Percentiles rank a stretch among this genome's conserved stretches.
phyloP scores from a whole-genome alignment of 192 early-diverging fungal species.

The Coemansia sp. region DNA sequence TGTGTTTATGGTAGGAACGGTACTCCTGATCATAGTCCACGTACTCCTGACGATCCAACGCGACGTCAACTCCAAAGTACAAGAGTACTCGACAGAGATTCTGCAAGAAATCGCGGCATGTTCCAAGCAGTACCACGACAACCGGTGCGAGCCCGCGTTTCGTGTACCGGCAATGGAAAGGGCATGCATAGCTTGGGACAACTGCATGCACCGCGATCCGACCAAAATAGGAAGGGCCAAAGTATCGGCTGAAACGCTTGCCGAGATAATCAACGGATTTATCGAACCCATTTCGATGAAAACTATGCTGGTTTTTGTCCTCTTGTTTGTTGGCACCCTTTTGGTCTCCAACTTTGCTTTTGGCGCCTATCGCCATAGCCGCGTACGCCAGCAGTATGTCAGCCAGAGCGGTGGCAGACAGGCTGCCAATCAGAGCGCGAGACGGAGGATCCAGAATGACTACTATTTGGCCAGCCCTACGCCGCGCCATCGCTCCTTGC shows the following conservation, averaged over 20 bases:
- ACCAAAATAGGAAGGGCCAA: conserved; percentile 65
- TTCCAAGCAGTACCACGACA: conserved; percentile 58
- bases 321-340: conserved; percentile 49
- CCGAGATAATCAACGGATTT: conserved; percentile 77
- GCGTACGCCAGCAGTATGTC: conserved; percentile 36
- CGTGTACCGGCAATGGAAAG: conserved; percentile 61
- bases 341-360: conserved; percentile 52
- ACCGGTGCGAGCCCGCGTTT: conserved; percentile 56
- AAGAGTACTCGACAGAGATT: conserved; percentile 62
- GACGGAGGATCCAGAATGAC: too few species aligned
- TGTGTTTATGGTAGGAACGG: conserved; percentile 55
- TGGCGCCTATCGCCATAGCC: conserved; percentile 45
- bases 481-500: conserved; percentile 1
- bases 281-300: conserved; percentile 85
- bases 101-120: conserved; percentile 63
- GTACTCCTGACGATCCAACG: conserved; percentile 67
- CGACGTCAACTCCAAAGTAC: conserved; percentile 68
- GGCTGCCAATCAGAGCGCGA: too few species aligned
- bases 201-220: conserved; percentile 60
- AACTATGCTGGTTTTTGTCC: conserved; percentile 64
- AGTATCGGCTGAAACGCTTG: conserved; percentile 79
- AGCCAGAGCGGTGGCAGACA: conserved; percentile 11
- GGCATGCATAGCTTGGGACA: conserved; percentile 61
- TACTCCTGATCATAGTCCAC: conserved; percentile 63
- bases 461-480: conserved; percentile 18